These are phyloP conservation scores for Biscutella auriculata DNA, from an alignment of 441 rosid species.

Conservation along the genomic window DNA sequence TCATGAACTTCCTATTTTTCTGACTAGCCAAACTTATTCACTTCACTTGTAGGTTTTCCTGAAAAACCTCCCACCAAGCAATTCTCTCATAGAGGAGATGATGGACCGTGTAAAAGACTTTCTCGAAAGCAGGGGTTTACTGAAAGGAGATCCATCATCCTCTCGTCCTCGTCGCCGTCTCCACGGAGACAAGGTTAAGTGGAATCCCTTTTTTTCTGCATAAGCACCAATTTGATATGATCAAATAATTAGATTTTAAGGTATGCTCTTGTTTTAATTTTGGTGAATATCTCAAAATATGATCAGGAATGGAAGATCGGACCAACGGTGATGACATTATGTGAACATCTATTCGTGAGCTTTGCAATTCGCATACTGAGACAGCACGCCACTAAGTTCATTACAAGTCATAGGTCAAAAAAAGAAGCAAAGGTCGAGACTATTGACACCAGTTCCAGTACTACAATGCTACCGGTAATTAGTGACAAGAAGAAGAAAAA, in stretches of 20 bases:
- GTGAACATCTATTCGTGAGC: slow-evolving; percentile 89
- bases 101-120: slow-evolving; percentile 82
- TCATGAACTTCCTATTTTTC: not conserved
- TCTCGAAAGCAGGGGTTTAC: slow-evolving; percentile 71
- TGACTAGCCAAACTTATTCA: not conserved
- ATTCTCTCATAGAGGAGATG: slow-evolving; percentile 74
- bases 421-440: slow-evolving; percentile 23
- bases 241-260: not conserved
- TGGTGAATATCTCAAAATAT: not conserved
- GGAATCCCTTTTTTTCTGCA: slow-evolving; percentile 7
- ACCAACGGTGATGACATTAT: slow-evolving; percentile 65
- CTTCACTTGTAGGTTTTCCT: slow-evolving; percentile 47
- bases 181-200: slow-evolving; percentile 60
- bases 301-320: slow-evolving; percentile 86
- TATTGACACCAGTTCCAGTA: slow-evolving; percentile 13
- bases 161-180: slow-evolving; percentile 60
- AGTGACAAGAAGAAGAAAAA: slow-evolving; percentile 20
- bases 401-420: slow-evolving; percentile 29
- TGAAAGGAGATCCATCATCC: slow-evolving; percentile 81
- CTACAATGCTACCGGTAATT: slow-evolving; percentile 28
- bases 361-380: slow-evolving; percentile 67
- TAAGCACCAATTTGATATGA: not conserved
- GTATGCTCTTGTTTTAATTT: not conserved
- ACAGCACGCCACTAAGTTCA: slow-evolving; percentile 42
- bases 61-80: slow-evolving; percentile 86